phyloP scores from a whole-genome alignment of 352 stramenopile genomes.

The Pythium graminicola region DNA sequence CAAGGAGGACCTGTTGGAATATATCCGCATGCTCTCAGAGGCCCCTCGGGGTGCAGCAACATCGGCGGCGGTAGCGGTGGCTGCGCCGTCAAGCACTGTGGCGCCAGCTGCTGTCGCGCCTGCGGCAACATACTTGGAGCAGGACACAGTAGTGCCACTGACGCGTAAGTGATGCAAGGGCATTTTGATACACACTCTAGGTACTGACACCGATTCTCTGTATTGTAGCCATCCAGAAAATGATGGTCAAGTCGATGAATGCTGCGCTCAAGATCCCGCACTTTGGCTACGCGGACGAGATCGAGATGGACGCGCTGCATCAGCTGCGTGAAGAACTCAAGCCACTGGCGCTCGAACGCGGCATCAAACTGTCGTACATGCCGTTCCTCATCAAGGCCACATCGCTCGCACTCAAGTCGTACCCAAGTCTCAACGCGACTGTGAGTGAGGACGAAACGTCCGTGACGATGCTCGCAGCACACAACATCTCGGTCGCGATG shows the following conservation, averaged over 20 bases:
- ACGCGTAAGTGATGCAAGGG: slow-evolving; percentile 45
- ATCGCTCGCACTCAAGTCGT: slow-evolving; percentile 91
- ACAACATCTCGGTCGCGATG: slow-evolving; percentile 99
- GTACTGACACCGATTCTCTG: slow-evolving; percentile 3
- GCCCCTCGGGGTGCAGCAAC: slow-evolving; percentile 22
- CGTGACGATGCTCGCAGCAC: slow-evolving; percentile 85
- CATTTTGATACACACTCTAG: slow-evolving; percentile 1
- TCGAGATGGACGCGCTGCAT: slow-evolving; percentile 90
- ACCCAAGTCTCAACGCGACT: slow-evolving; percentile 92
- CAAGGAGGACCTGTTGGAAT: slow-evolving; percentile 94
- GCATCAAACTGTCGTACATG: slow-evolving; percentile 93
- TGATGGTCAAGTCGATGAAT: slow-evolving; percentile 99
- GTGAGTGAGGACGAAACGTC: slow-evolving; percentile 80
- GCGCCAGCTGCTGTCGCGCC: slow-evolving; percentile 5
- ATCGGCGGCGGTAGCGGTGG: neutral
- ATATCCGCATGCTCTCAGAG: slow-evolving; percentile 56
- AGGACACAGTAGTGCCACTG: slow-evolving; percentile 64
- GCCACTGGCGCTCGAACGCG: slow-evolving; percentile 59
- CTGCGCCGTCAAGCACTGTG: slow-evolving; percentile 3
- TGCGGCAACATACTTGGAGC: slow-evolving; percentile 40
- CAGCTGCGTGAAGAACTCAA: slow-evolving; percentile 87
- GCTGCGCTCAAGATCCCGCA: slow-evolving; percentile 93
- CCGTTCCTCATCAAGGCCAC: slow-evolving; percentile 96
- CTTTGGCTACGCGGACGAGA: slow-evolving; percentile 97
- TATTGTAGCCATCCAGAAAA: slow-evolving; percentile 89